A percentile compares a stretch with the other conserved stretches of the same genome.
These are phyloP conservation scores for Pseudopithomyces maydicus DNA, from an alignment of 2,329 filamentous ascomycete species.

Conservation along the genomic window DNA sequence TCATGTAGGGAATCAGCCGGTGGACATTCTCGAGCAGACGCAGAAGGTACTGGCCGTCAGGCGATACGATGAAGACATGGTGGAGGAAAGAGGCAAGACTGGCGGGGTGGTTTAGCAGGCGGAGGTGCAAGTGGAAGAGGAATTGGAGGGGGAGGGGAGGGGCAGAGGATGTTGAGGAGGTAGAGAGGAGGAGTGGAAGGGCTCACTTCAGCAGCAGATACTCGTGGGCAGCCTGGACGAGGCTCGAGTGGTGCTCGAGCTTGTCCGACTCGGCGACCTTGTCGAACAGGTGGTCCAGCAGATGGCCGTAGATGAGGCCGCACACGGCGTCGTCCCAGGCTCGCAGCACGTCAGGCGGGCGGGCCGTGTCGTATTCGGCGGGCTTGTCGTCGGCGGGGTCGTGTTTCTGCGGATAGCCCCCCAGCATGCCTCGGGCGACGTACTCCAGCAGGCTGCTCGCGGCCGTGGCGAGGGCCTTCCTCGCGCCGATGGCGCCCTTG, in stretches of 20 bases:
- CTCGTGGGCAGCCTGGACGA: constrained; percentile 68
- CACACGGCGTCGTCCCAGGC: constrained; percentile 72
- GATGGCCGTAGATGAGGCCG: constrained; percentile 68
- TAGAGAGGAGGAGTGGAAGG: too few species aligned
- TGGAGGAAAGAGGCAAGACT: constrained; percentile 77
- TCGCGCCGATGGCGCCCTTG: constrained; percentile 73
- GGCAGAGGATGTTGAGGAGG: too few species aligned
- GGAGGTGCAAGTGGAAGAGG: too few species aligned
- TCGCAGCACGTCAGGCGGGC: constrained; percentile 63
- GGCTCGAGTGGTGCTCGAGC: constrained; percentile 66
- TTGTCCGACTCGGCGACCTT: constrained; percentile 65
- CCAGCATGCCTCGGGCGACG: constrained; percentile 68
- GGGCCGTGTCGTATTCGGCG: constrained; percentile 61
- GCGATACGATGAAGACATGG: constrained; percentile 72
- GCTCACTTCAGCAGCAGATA: constrained; percentile 72
- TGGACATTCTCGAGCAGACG: constrained; percentile 73
- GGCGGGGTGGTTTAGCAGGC: constrained; percentile 5
- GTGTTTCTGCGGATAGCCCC: constrained; percentile 58
- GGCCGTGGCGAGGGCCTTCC: constrained; percentile 76
- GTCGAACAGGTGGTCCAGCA: constrained; percentile 69
- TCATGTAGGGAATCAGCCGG: constrained; percentile 71
- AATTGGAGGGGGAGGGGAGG: too few species aligned
- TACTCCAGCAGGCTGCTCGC: constrained; percentile 72
- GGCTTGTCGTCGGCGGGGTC: constrained; percentile 36
- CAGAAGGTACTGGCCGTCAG: constrained; percentile 75